Conservation (phyloP, 306 rosid species). For the Quercus dentata region DNA sequence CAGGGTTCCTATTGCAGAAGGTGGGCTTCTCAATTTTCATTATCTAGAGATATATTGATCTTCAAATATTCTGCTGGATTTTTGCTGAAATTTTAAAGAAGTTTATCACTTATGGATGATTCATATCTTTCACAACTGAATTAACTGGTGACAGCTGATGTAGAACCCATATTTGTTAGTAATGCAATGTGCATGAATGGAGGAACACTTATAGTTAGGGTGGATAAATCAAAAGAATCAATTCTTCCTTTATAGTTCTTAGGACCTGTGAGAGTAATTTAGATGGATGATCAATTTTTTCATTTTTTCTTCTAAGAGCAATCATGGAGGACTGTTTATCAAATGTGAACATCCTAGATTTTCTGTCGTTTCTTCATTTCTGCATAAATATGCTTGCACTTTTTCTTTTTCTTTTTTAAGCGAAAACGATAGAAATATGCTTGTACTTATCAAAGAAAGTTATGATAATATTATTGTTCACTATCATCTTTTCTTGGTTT, state of each 20-base stretch:
- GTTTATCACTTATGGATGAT: background rate
- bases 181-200: background rate
- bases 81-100: slow-evolving; percentile 2
- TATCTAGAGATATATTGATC: background rate
- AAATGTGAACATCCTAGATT: background rate
- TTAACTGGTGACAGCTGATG: background rate
- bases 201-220: background rate
- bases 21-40: slow-evolving; percentile 32
- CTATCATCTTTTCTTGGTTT: slow-evolving; percentile 17
- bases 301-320: background rate
- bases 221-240: background rate
- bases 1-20: slow-evolving; percentile 98
- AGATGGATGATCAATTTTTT: background rate
- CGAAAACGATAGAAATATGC: no score
- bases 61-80: background rate
- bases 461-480: background rate
- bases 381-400: background rate
- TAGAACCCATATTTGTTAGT: background rate
- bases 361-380: background rate
- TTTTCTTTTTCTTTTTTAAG: background rate
- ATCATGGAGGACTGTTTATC: background rate
- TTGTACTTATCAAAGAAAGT: slow-evolving; percentile 3
- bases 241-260: background rate
- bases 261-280: background rate
- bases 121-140: background rate